Conservation (phyloP, 2,329 filamentous ascomycete genomes). For the Cladosporium colombiae region DNA sequence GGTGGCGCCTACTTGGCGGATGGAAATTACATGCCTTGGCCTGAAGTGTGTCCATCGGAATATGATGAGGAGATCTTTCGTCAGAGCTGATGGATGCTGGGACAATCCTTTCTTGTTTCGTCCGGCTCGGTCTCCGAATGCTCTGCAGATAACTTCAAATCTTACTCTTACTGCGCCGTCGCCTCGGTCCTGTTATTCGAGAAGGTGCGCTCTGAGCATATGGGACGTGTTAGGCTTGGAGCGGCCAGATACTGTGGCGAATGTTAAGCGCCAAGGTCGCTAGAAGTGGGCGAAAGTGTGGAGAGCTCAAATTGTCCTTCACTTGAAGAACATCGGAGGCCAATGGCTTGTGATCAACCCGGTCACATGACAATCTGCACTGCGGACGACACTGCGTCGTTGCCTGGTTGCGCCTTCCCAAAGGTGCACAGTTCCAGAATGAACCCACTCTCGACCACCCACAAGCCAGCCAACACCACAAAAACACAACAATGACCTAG, state of each 20-base stretch:
- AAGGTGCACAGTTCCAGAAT: background rate
- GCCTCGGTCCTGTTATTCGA: background rate
- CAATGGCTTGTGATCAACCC: background rate
- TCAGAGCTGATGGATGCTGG: background rate
- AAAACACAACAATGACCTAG: background rate
- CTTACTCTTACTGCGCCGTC: background rate
- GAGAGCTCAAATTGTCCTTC: background rate
- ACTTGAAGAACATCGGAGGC: background rate
- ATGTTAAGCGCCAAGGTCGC: background rate
- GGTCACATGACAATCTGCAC: constrained; percentile 7
- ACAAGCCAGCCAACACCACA: constrained; percentile 2
- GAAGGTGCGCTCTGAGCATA: background rate
- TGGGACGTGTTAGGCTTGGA: too few species aligned
- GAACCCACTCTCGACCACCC: background rate
- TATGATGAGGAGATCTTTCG: constrained; percentile 27
- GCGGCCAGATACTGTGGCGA: background rate
- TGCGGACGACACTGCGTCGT: background rate
- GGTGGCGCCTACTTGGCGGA: constrained; percentile 13
- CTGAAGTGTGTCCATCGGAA: constrained; percentile 25
- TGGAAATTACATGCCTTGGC: constrained; percentile 22
- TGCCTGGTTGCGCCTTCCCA: constrained; percentile 15
- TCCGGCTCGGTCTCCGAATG: background rate
- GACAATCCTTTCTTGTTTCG: background rate
- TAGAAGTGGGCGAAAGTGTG: background rate
- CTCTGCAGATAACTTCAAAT: background rate